Conservation (phyloP, 331 rosid species). For the Saraca asoca region DNA sequence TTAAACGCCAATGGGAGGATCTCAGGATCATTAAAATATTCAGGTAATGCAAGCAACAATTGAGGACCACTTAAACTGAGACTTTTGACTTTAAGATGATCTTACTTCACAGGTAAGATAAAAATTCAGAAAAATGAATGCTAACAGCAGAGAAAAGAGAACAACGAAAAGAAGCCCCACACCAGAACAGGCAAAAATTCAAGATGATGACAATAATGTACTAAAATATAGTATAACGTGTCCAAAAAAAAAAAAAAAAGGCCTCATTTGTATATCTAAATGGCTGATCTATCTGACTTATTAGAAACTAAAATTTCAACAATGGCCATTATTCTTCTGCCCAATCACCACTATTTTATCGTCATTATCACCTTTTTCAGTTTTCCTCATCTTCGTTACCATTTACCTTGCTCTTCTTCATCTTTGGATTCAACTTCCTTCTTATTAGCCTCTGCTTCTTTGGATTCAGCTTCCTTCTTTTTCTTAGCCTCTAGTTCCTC, state of each 20-base stretch:
- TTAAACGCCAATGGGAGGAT: no score
- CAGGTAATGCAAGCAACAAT: no score
- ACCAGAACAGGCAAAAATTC: neutral
- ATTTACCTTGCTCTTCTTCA: neutral
- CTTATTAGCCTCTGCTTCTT: neutral
- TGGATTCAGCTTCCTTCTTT: neutral
- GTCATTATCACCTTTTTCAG: neutral
- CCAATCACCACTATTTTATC: neutral
- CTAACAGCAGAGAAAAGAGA: no score
- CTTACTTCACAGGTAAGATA: no score
- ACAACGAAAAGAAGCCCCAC: neutral
- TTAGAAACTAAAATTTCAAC: neutral
- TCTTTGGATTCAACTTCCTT: neutral
- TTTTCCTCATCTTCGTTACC: neutral
- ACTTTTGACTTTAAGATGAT: no score
- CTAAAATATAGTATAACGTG: neutral
- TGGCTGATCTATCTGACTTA: neutral
- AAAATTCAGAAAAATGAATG: no score
- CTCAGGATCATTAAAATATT: no score
- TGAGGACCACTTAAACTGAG: no score
- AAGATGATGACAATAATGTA: neutral
- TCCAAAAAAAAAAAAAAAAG: neutral
- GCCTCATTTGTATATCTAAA: neutral
- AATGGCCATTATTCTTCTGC: neutral
- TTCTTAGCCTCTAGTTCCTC: constrained; percentile 35